A percentile compares a stretch with the other conserved stretches of the same genome.
Evolutionary conservation across 129 eudicot species (phyloP).

Genomic region (Heracleum sosnowskyi): DNA sequence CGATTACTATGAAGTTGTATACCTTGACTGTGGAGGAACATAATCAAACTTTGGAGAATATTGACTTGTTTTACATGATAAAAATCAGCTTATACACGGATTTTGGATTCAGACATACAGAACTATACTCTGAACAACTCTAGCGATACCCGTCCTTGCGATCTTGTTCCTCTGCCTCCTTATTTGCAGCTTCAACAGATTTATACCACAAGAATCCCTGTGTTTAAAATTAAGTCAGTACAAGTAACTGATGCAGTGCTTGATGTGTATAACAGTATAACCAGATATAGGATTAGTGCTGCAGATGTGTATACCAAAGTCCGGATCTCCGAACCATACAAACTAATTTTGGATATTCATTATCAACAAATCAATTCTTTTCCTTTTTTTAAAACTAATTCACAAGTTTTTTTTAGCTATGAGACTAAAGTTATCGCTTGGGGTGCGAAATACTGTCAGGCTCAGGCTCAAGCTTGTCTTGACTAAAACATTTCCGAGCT

Average conservation of each 20-base stretch:
- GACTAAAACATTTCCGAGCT: neutral
- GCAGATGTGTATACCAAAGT: neutral
- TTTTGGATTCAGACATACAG: neutral
- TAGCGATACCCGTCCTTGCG: constrained; percentile 47
- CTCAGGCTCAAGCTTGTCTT: neutral
- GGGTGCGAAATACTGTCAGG: neutral
- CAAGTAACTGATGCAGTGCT: neutral
- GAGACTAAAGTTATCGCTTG: neutral
- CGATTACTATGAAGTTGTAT: neutral
- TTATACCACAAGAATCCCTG: constrained; percentile 68
- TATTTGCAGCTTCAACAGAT: constrained; percentile 55
- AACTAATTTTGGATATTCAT: neutral
- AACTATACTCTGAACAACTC: constrained; percentile 1
- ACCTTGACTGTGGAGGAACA: constrained; percentile 5
- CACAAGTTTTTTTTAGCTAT: neutral
- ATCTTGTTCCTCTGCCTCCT: constrained; percentile 75
- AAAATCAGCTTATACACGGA: neutral
- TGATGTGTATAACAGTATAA: neutral
- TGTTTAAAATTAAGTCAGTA: neutral
- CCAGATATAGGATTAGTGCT: neutral
- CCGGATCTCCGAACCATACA: neutral
- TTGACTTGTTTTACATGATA: constrained; percentile 5
- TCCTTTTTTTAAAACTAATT: no score
- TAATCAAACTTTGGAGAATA: neutral
- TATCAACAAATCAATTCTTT: neutral